Evolutionary conservation across 176 grass and related monocot genomes (phyloP).

Genomic region (Chrysopogon serrulatus): DNA sequence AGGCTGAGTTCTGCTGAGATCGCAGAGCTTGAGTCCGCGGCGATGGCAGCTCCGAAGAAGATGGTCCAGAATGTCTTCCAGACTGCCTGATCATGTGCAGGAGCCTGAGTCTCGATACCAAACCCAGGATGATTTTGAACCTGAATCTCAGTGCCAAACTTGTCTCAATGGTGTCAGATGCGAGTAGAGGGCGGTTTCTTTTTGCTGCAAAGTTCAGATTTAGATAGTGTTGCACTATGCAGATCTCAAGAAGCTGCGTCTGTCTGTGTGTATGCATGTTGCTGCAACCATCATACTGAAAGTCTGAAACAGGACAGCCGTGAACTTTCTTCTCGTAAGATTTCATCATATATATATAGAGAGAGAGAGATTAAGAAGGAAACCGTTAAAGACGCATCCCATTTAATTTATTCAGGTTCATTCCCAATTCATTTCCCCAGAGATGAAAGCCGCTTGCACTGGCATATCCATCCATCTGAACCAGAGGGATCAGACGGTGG

Average conservation of each 20-base stretch:
- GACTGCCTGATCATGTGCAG: slow-evolving; percentile 39
- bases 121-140: background rate
- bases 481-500: slow-evolving; percentile 7
- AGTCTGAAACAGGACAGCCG: background rate
- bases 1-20: slow-evolving; percentile 57
- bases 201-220: background rate
- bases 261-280: background rate
- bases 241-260: background rate
- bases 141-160: background rate
- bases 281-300: background rate
- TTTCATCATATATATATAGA: no score
- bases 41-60: slow-evolving; percentile 63
- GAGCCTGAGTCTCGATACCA: background rate
- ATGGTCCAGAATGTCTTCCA: slow-evolving; percentile 96
- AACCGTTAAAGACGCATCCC: background rate
- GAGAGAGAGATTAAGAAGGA: background rate
- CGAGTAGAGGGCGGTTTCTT: background rate
- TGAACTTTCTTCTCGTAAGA: background rate
- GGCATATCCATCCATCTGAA: slow-evolving; percentile 27
- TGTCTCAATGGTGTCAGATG: background rate
- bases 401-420: slow-evolving; percentile 28
- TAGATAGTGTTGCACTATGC: background rate
- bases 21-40: slow-evolving; percentile 63
- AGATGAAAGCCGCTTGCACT: background rate
- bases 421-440: background rate